Evolutionary conservation across 495 filamentous ascomycete species (phyloP).

Genomic region (Elasticomyces elasticus): DNA sequence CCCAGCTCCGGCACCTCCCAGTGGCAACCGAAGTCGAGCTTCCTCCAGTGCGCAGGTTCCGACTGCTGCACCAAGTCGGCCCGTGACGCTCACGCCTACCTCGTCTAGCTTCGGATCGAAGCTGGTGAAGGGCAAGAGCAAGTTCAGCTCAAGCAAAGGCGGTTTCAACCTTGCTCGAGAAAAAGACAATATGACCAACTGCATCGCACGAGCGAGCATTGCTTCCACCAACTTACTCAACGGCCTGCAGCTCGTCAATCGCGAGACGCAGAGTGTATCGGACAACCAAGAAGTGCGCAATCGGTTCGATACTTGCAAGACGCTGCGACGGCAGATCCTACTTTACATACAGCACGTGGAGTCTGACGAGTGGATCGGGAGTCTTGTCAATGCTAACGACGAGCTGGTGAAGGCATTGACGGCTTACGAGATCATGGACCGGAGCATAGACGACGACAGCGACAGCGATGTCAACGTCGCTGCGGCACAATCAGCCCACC

Average conservation of each 20-base stretch:
- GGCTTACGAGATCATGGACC: constrained; percentile 88
- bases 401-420: constrained; percentile 78
- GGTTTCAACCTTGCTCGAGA: constrained; percentile 80
- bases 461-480: constrained; percentile 56
- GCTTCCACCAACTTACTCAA: constrained; percentile 87
- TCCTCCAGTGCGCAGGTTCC: constrained; percentile 2
- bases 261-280: constrained; percentile 77
- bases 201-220: constrained; percentile 75
- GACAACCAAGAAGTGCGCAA: constrained; percentile 66
- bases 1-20: background rate
- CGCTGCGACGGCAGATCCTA: constrained; percentile 69
- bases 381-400: constrained; percentile 39
- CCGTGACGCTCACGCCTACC: constrained; percentile 15
- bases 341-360: constrained; percentile 58
- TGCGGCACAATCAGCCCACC: constrained; percentile 19
- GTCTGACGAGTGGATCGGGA: constrained; percentile 39
- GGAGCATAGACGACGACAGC: constrained; percentile 91
- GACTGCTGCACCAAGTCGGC: background rate
- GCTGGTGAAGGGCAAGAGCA: constrained; percentile 39
- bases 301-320: constrained; percentile 78
- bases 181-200: constrained; percentile 69
- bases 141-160: constrained; percentile 14
- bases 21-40: background rate
- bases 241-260: constrained; percentile 78
- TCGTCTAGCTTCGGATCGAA: constrained; percentile 17